These are phyloP conservation scores for Cucurbita pepo DNA, from an alignment of 306 rosid species.

Conservation along the genomic window DNA sequence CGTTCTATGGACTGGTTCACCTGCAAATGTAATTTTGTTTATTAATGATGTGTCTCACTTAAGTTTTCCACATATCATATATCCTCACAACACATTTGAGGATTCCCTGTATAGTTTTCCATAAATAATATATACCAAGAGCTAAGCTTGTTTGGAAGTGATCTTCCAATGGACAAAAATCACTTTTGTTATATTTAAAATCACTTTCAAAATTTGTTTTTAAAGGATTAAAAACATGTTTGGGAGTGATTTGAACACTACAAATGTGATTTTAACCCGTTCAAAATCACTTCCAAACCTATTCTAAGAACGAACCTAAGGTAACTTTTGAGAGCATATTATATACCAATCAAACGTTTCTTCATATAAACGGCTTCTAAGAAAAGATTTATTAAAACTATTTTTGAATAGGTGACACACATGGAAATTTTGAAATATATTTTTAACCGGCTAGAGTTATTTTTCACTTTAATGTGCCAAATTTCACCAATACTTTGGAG, in stretches of 20 bases:
- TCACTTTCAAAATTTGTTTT: too few relatives aligned
- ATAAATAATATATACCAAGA: too few relatives aligned
- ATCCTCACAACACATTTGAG: not conserved
- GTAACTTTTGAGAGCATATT: not conserved
- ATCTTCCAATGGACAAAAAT: not conserved
- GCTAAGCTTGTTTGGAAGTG: not conserved
- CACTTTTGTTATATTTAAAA: too few relatives aligned
- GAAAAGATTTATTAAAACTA: not conserved
- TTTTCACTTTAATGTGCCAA: not conserved
- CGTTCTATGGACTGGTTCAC: constrained; percentile 29
- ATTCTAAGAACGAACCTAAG: not conserved
- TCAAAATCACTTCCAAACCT: too few relatives aligned
- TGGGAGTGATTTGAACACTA: too few relatives aligned
- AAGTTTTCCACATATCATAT: not conserved
- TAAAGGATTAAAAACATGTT: too few relatives aligned
- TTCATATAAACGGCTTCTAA: too few relatives aligned
- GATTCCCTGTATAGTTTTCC: too few relatives aligned
- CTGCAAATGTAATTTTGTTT: constrained; percentile 5
- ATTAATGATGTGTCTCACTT: not conserved
- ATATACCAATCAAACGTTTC: too few relatives aligned
- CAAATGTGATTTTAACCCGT: too few relatives aligned
- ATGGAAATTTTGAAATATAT: not conserved
- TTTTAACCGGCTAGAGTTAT: not conserved
- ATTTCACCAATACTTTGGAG: not conserved
- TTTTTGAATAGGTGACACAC: not conserved